A percentile compares a stretch with the other conserved stretches of the same genome.
Conservation (phyloP, 768 basidiomycete species). For the Dacryopinax primogenitus region DNA sequence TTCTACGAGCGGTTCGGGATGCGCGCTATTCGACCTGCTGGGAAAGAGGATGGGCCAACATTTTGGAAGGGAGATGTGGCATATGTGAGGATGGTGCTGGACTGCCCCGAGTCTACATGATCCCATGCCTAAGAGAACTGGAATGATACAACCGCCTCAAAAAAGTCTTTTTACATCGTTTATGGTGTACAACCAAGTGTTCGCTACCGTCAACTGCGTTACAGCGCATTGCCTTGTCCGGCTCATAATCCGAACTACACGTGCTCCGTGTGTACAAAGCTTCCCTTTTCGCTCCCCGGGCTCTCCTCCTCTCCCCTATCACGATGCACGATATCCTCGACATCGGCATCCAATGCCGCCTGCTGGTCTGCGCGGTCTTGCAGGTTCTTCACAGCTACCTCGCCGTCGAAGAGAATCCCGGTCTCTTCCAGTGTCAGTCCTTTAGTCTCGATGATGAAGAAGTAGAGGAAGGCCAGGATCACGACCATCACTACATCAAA, state of each 20-base stretch:
- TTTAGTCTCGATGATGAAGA: constrained; percentile 21
- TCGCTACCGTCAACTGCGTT: background rate
- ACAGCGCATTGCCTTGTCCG: too few species aligned
- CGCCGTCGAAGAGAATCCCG: constrained; percentile 20
- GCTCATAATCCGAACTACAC: background rate
- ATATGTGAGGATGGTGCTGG: constrained; percentile 44
- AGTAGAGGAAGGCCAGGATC: constrained; percentile 44
- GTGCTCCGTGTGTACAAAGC: background rate
- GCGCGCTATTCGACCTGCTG: constrained; percentile 25
- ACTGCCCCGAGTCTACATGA: background rate
- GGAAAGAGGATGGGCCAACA: constrained; percentile 25
- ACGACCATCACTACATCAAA: constrained; percentile 58
- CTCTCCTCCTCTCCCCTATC: constrained; percentile 7
- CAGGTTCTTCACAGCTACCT: constrained; percentile 16
- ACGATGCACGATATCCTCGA: background rate
- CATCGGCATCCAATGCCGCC: constrained; percentile 5
- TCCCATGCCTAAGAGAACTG: background rate
- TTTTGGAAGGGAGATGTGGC: constrained; percentile 45
- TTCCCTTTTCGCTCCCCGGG: constrained; percentile 1
- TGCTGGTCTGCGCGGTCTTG: constrained; percentile 13
- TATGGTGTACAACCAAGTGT: background rate
- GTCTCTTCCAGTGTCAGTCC: constrained; percentile 19
- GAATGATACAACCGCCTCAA: background rate
- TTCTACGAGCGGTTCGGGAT: constrained; percentile 48
- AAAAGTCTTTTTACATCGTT: background rate